Base-by-base conservation (phyloP, 2,329 filamentous ascomycete genomes). In the Paecilomyces variotii region DNA sequence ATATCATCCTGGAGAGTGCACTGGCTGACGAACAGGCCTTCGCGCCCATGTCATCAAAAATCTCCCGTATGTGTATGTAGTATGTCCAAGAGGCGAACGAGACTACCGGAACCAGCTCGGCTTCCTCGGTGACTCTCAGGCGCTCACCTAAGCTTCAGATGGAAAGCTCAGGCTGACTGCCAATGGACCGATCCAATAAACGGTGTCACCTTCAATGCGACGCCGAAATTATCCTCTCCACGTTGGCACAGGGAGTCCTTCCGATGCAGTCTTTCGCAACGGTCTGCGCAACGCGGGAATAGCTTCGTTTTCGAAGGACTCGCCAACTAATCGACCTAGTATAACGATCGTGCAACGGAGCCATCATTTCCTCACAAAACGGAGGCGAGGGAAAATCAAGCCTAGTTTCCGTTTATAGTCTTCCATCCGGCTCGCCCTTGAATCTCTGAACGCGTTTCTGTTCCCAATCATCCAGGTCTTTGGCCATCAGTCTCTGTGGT, bases 391-490 rank as follows among this genome's bases (percentile, higher is more conserved):
- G 19, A 19, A n/a, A 45, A 7, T 19, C n/a, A 39, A 53, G 34
- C 35, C n/a, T 52, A 24, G 45, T 54, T 54, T 55, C 50, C 54
- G 32, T 34, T 80, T 74, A 88, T 64, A 96, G 72, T 55, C 90
- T 83, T 34, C 93, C 93, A 73, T 99, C 93, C 61, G 85, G 88
- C 75, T 99, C 95, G 64, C 94, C 94, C 24, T 90, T 87, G 61
- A 97, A 82, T 71, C 94, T 82, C 78, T 96, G 86, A 10, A 97
- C 91, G 56, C 95, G 86, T 76, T 94, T 95, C 77, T 97, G 94
- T 73, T 97, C 93, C 94, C 94, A 99, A 70, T 91, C 84, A 69
- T 99, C 93, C 61, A 97, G 78, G 71, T 97, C 94, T 74, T 95
- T 96, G 32, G 90, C 89, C 65, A 90, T 89, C 45, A 90, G 79